A percentile compares a stretch with the other conserved stretches of the same genome.
Conservation (phyloP, 2,329 filamentous ascomycete genomes). For the Clonostachys rhizophaga region DNA sequence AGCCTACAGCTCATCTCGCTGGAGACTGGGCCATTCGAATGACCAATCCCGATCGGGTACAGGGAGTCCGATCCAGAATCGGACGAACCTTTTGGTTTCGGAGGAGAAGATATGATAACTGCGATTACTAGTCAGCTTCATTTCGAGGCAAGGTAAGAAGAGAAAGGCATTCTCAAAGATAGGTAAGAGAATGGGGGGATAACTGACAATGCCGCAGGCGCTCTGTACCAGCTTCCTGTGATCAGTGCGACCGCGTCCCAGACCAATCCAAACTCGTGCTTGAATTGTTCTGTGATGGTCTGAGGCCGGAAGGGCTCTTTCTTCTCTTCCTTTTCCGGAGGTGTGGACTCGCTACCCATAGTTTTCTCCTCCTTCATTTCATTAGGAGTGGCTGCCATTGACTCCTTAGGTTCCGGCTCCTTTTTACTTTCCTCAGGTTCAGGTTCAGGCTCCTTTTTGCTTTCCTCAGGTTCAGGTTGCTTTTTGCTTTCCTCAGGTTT, state of each 20-base stretch:
- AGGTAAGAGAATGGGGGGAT: neutral
- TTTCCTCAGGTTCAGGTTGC: no score
- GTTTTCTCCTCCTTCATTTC: no score
- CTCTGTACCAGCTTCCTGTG: slow-evolving; percentile 61
- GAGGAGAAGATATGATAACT: slow-evolving; percentile 37
- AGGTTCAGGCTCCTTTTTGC: no score
- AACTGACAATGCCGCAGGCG: slow-evolving; percentile 69
- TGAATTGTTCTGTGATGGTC: slow-evolving; percentile 50
- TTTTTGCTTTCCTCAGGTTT: no score
- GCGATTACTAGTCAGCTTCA: neutral
- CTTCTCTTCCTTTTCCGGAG: neutral
- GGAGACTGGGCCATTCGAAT: slow-evolving; percentile 33
- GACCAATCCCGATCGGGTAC: slow-evolving; percentile 42
- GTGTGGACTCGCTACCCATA: no score
- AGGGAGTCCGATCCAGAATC: slow-evolving; percentile 48
- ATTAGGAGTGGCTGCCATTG: no score
- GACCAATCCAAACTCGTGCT: slow-evolving; percentile 60
- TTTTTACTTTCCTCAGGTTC: no score
- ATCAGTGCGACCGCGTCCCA: slow-evolving; percentile 62
- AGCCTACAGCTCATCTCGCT: slow-evolving; percentile 40
- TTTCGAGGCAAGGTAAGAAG: neutral
- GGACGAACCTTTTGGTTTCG: slow-evolving; percentile 40
- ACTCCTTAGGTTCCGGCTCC: no score
- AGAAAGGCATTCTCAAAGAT: neutral
- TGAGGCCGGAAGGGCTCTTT: neutral